A percentile compares a stretch with the other conserved stretches of the same genome.
These are phyloP conservation scores for Oenanthe javanica DNA, from an alignment of 140 eudicot genomes.

Conservation along the genomic window DNA sequence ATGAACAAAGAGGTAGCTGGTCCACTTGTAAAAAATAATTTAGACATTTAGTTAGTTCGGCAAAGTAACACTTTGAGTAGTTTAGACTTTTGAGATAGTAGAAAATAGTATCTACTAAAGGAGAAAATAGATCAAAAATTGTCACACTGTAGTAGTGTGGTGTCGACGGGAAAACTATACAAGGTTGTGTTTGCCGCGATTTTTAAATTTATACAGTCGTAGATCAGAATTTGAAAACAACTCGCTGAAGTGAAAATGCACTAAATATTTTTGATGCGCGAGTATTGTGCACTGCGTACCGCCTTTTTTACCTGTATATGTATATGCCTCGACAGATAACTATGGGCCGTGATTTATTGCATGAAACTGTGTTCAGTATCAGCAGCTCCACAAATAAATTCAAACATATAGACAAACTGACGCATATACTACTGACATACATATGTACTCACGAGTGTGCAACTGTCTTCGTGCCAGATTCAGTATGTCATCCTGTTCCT, in stretches of 20 bases:
- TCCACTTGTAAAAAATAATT: neutral
- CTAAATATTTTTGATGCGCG: neutral
- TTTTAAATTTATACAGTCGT: neutral
- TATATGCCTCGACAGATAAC: neutral
- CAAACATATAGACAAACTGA: neutral
- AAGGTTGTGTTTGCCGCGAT: neutral
- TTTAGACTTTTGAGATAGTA: neutral
- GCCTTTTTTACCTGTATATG: neutral
- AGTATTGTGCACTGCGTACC: neutral
- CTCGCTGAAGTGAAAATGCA: too few relatives aligned
- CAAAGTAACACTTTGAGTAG: neutral
- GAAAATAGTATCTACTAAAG: neutral
- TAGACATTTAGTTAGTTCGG: neutral
- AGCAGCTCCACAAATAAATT: neutral
- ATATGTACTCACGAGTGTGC: neutral
- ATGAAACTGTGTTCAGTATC: neutral
- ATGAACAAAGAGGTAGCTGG: neutral
- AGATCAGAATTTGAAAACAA: neutral
- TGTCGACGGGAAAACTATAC: too few relatives aligned
- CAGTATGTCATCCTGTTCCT: neutral
- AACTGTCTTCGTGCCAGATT: neutral
- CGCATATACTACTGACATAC: neutral
- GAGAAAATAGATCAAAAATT: neutral
- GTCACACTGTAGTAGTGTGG: too few relatives aligned
- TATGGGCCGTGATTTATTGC: neutral